Evolutionary conservation across 768 basidiomycete species (phyloP).

Genomic region (Tylopilus subfusipes): DNA sequence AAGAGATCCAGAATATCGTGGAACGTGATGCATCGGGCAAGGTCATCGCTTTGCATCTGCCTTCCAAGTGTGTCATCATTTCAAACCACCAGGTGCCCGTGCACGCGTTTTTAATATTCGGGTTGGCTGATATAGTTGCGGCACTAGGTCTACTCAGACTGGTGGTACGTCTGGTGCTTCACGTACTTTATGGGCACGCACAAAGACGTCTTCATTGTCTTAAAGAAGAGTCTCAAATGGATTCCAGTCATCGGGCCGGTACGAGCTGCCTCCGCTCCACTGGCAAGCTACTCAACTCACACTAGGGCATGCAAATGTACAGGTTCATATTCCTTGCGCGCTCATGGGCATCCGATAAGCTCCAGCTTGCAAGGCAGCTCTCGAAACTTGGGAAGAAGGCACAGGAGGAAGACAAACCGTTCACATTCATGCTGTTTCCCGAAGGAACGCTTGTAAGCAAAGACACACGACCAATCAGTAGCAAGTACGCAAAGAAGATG

Average conservation of each 20-base stretch:
- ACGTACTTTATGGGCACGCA: slow-evolving; percentile 69
- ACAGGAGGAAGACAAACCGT: slow-evolving; percentile 63
- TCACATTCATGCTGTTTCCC: slow-evolving; percentile 87
- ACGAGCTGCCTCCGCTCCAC: slow-evolving; percentile 21
- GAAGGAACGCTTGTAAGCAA: slow-evolving; percentile 93
- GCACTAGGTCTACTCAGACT: slow-evolving; percentile 67
- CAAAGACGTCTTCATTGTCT: slow-evolving; percentile 78
- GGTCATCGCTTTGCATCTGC: slow-evolving; percentile 61
- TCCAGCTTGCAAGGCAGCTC: slow-evolving; percentile 61
- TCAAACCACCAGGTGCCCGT: slow-evolving; percentile 84
- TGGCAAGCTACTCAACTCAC: slow-evolving; percentile 6
- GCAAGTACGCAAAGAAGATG: slow-evolving; percentile 83
- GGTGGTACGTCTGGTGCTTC: slow-evolving; percentile 88
- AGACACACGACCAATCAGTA: slow-evolving; percentile 80
- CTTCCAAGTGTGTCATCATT: slow-evolving; percentile 77
- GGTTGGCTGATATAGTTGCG: slow-evolving; percentile 1
- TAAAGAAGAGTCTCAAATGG: slow-evolving; percentile 88
- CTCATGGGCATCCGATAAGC: slow-evolving; percentile 83
- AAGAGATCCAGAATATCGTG: slow-evolving; percentile 57
- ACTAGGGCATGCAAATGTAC: slow-evolving; percentile 89
- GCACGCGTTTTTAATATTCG: neutral
- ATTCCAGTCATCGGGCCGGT: slow-evolving; percentile 90
- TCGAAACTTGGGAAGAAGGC: slow-evolving; percentile 66
- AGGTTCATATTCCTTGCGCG: slow-evolving; percentile 91
- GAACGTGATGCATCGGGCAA: slow-evolving; percentile 54